Base-by-base conservation (phyloP, 192 early-diverging fungal genomes). In the Spinellus fusiger region DNA sequence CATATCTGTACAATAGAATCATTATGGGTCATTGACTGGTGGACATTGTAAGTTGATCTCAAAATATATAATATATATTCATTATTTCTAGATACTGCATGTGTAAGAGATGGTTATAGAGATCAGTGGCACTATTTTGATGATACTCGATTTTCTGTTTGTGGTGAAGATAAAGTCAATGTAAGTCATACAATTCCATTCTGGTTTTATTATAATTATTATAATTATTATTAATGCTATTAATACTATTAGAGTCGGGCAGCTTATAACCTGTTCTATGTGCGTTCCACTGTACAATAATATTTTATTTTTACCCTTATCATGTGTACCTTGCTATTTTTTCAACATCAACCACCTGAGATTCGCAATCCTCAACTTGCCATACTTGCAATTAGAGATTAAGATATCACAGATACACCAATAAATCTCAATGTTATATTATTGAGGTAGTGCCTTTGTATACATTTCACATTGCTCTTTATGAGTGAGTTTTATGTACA, bases 71-170 rank as follows among this genome's bases (percentile, higher is more conserved):
- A 22, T 49, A 8, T 31, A 12, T 59, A 16, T 49, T 34, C 40
- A 13, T 34, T 15, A 8, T 40, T 2, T 49, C 7, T 22, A 69
- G 67, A 91, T 48, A 87, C 86, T 44, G 86, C 88, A 20, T 77
- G 82, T 66, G 89, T 91, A 25, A 72, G 81, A 16, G 82, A 82
- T 54, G 79, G 80, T 10, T 65, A 78, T 35, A 69, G 81, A 1
- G 75, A 69, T 4, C 75, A 88, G 66, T 95, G 93, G 93, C 86
- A 84, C 61, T 78, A 86, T 54, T 94, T 94, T 80, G 91, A 95
- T 72, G 91, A 93, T 69, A 85, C 89, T 6, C 73, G 84, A n/a
- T 83, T 87, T 27, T 80, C 82, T 1, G 76, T 77, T 1, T 82
- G 73, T 35, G 76, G 78, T 56, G 73, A 82, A 67, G 63, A 57